phyloP scores from a whole-genome alignment of 2,329 filamentous ascomycete genomes.

The Trichoderma gracile region DNA sequence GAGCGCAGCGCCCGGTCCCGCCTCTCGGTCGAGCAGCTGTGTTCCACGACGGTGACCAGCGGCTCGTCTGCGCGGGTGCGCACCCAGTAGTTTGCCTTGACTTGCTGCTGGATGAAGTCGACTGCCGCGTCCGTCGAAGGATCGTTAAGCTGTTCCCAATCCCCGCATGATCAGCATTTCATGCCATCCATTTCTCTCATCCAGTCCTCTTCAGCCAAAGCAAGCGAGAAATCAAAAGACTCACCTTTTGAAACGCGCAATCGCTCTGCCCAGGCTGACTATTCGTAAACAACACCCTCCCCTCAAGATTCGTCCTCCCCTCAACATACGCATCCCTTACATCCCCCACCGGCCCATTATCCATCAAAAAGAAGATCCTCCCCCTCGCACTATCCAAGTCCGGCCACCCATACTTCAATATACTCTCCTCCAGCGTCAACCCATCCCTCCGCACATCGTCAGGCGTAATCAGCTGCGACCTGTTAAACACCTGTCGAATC shows the following conservation, averaged over 20 bases:
- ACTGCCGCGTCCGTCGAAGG: slow-evolving; percentile 39
- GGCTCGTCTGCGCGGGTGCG: slow-evolving; percentile 50
- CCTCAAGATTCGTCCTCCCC: slow-evolving; percentile 40
- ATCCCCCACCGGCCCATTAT: slow-evolving; percentile 47
- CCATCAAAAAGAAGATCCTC: slow-evolving; percentile 52
- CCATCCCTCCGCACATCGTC: slow-evolving; percentile 47
- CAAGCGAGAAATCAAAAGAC: not conserved
- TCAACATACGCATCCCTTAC: slow-evolving; percentile 44
- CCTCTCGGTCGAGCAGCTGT: slow-evolving; percentile 44
- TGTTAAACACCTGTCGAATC: slow-evolving; percentile 46
- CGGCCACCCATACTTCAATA: slow-evolving; percentile 52
- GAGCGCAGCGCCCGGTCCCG: slow-evolving; percentile 42
- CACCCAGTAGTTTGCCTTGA: slow-evolving; percentile 51
- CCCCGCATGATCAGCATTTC: not conserved
- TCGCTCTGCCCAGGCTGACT: slow-evolving; percentile 46
- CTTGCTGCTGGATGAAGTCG: slow-evolving; percentile 46
- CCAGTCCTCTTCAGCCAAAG: not conserved
- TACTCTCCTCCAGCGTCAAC: slow-evolving; percentile 48
- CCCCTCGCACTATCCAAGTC: slow-evolving; percentile 46
- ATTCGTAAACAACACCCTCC: slow-evolving; percentile 52
- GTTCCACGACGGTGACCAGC: slow-evolving; percentile 44
- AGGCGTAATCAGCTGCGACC: slow-evolving; percentile 46
- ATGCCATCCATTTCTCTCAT: no score
- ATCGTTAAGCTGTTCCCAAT: slow-evolving; percentile 44
- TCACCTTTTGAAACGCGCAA: slow-evolving; percentile 49